phyloP scores from a whole-genome alignment of 257 asterid genomes.

The Ilex asprella region DNA sequence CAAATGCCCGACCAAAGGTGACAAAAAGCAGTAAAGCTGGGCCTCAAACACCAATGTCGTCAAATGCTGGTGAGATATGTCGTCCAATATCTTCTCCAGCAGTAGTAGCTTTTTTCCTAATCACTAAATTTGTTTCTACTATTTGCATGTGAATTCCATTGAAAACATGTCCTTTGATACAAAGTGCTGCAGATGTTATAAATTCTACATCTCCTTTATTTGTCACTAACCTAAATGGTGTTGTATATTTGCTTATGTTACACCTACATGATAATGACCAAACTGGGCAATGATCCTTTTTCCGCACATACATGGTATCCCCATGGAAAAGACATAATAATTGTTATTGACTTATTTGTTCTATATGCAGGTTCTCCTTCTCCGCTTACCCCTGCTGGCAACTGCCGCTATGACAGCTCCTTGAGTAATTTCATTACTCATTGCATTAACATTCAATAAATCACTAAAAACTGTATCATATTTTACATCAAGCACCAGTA shows the following conservation, averaged over 20 bases:
- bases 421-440: constrained; percentile 38
- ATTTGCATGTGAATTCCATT: background rate
- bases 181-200: too few species aligned
- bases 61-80: constrained; percentile 50
- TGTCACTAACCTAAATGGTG: too few species aligned
- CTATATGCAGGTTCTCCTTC: constrained; percentile 66
- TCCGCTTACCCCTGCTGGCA: constrained; percentile 81
- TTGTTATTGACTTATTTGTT: constrained; percentile 1
- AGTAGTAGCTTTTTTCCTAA: background rate
- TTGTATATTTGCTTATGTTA: background rate
- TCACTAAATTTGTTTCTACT: background rate
- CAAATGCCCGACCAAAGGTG: constrained; percentile 44
- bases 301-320: background rate
- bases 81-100: too few species aligned
- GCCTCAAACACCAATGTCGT: constrained; percentile 50
- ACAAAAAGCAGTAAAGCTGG: constrained; percentile 50
- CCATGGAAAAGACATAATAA: background rate
- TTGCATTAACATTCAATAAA: background rate
- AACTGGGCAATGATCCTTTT: too few species aligned
- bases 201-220: too few species aligned
- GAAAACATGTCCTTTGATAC: too few species aligned
- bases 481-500: background rate
- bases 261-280: background rate
- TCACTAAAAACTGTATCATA: background rate
- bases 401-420: constrained; percentile 92